Evolutionary conservation across 2,329 filamentous ascomycete species (phyloP).

Genomic region (Tolypocladium cylindrosporum): DNA sequence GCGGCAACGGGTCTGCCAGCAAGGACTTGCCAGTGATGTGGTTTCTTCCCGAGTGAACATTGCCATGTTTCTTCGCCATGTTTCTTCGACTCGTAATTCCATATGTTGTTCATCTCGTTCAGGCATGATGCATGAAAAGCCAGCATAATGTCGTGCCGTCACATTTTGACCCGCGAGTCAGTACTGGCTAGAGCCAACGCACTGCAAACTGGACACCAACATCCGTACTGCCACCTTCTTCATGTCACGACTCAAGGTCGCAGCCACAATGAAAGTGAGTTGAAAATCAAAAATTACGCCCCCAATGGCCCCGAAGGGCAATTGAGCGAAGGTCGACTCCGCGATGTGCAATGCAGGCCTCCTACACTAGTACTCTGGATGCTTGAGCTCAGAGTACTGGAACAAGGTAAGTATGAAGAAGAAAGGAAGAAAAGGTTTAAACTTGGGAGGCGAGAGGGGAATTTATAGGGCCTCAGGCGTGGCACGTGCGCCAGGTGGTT

Average conservation of each 20-base stretch:
- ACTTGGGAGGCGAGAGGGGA: neutral
- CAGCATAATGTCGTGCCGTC: neutral
- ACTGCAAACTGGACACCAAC: neutral
- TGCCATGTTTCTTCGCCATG: neutral
- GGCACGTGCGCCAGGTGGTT: conserved; percentile 11
- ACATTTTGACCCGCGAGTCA: neutral
- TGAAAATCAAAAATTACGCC: conserved; percentile 38
- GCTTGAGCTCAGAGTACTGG: conserved; percentile 32
- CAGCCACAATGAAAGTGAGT: conserved; percentile 32
- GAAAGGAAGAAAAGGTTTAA: conserved; percentile 17
- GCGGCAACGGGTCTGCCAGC: neutral
- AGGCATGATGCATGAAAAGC: neutral
- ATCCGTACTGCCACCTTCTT: conserved; percentile 24
- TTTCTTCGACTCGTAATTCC: neutral
- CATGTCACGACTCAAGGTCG: conserved; percentile 26
- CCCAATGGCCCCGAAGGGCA: conserved; percentile 42
- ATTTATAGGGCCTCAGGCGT: conserved; percentile 11
- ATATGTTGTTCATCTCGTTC: neutral
- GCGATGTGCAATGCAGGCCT: conserved; percentile 45
- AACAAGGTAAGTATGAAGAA: conserved; percentile 44
- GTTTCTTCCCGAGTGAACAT: neutral
- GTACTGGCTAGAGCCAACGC: neutral
- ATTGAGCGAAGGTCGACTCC: conserved; percentile 36
- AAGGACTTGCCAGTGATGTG: no score
- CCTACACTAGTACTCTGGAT: conserved; percentile 28